Evolutionary conservation across 345 rosid genomes (phyloP).

Genomic region (Toxicodendron radicans): DNA sequence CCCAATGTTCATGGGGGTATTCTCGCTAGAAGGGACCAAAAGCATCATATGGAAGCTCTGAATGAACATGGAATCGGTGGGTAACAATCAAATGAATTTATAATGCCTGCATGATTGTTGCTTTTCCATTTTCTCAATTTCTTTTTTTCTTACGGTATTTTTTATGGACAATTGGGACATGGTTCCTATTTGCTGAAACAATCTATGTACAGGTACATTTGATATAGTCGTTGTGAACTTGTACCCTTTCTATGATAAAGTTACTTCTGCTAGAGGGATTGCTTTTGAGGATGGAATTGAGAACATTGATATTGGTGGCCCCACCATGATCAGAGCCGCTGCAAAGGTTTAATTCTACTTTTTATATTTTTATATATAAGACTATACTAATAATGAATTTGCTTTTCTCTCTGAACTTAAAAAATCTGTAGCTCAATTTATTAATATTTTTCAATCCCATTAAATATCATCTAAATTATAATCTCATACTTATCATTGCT

Average conservation of each 20-base stretch:
- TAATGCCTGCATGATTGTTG: not conserved
- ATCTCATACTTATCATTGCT: not conserved
- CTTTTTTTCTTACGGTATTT: not conserved
- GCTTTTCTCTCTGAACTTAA: not conserved
- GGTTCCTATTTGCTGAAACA: conserved; percentile 13
- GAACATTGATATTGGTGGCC: conserved; percentile 95
- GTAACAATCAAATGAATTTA: conserved; percentile 15
- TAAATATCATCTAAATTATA: not conserved
- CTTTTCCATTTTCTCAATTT: not conserved
- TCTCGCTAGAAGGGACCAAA: conserved; percentile 84
- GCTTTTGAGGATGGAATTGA: conserved; percentile 86
- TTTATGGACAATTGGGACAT: not conserved
- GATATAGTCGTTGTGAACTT: conserved; percentile 88
- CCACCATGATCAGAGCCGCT: conserved; percentile 96
- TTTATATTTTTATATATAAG: too few species aligned
- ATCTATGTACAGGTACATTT: conserved; percentile 59
- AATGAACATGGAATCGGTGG: conserved; percentile 73
- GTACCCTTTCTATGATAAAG: conserved; percentile 88
- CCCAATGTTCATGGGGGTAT: conserved; percentile 91
- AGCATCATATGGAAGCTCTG: conserved; percentile 91
- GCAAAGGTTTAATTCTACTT: conserved; percentile 56
- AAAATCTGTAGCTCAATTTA: not conserved
- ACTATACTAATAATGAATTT: not conserved
- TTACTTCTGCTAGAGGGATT: conserved; percentile 66
- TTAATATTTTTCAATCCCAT: not conserved